These are phyloP conservation scores for Penicillium waksmanii DNA, from an alignment of 495 filamentous ascomycete species.

Conservation along the genomic window DNA sequence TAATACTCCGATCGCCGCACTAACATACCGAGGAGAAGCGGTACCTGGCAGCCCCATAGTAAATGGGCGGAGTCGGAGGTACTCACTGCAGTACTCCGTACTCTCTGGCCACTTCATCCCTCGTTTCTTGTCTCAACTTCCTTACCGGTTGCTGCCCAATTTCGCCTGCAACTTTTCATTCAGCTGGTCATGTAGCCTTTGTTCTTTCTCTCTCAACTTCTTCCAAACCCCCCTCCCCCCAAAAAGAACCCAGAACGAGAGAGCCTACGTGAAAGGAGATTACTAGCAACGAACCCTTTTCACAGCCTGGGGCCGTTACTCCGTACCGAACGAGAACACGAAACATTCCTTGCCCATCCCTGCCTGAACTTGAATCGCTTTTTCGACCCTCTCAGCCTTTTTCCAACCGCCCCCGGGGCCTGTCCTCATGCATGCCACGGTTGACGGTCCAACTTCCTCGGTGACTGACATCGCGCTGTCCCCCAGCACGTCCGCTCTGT, in stretches of 20 bases:
- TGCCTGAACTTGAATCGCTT: slow-evolving; percentile 23
- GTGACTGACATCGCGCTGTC: slow-evolving; percentile 35
- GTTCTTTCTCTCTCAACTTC: neutral
- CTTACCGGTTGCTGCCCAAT: slow-evolving; percentile 35
- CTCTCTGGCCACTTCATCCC: slow-evolving; percentile 32
- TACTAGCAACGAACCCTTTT: no score
- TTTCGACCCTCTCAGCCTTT: slow-evolving; percentile 10
- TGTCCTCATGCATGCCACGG: slow-evolving; percentile 50
- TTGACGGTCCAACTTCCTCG: slow-evolving; percentile 36
- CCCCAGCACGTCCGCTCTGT: slow-evolving; percentile 35
- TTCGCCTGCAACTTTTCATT: neutral
- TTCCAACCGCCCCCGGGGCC: slow-evolving; percentile 25
- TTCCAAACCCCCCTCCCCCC: slow-evolving; percentile 2
- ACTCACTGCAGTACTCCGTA: slow-evolving; percentile 9
- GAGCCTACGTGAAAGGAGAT: neutral
- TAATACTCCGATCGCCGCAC: slow-evolving; percentile 26
- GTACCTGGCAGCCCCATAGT: slow-evolving; percentile 30
- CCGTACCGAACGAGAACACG: slow-evolving; percentile 22
- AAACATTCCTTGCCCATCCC: slow-evolving; percentile 40
- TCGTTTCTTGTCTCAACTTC: slow-evolving; percentile 30
- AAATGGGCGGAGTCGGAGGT: slow-evolving; percentile 21
- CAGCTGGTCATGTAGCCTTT: slow-evolving; percentile 27
- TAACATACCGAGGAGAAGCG: slow-evolving; percentile 29
- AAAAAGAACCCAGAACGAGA: slow-evolving; percentile 9
- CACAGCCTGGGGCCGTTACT: neutral